A percentile compares a stretch with the other conserved stretches of the same genome.
Conservation (phyloP, 2,329 filamentous ascomycete genomes). For the Xylaria sp. region DNA sequence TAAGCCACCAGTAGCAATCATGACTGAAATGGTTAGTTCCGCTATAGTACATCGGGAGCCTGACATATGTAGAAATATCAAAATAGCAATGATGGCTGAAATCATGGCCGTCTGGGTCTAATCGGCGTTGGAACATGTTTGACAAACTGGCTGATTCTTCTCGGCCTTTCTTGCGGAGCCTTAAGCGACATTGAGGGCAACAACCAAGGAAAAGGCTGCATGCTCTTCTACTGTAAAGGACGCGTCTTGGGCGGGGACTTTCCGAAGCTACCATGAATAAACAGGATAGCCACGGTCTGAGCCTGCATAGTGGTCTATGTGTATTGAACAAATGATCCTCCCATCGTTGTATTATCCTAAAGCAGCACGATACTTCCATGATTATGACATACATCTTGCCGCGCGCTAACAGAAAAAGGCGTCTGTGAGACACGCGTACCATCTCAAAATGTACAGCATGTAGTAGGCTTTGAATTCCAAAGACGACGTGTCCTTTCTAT, state of each 20-base stretch:
- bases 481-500: constrained; percentile 8
- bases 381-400: background rate
- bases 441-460: background rate
- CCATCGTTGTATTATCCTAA: background rate
- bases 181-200: background rate
- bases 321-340: background rate
- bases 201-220: background rate
- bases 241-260: background rate
- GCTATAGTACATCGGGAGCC: too few relatives aligned
- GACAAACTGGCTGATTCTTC: background rate
- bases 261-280: background rate
- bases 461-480: background rate
- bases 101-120: background rate
- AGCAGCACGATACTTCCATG: background rate
- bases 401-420: background rate
- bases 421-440: background rate
- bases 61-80: background rate
- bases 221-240: background rate
- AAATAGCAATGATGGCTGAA: background rate
- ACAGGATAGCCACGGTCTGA: background rate
- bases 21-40: background rate
- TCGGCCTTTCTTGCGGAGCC: background rate
- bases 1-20: background rate
- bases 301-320: background rate
- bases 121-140: background rate